phyloP scores from a whole-genome alignment of 1,139 yeast genomes.

The Keqinozyma sinolaborantium region DNA sequence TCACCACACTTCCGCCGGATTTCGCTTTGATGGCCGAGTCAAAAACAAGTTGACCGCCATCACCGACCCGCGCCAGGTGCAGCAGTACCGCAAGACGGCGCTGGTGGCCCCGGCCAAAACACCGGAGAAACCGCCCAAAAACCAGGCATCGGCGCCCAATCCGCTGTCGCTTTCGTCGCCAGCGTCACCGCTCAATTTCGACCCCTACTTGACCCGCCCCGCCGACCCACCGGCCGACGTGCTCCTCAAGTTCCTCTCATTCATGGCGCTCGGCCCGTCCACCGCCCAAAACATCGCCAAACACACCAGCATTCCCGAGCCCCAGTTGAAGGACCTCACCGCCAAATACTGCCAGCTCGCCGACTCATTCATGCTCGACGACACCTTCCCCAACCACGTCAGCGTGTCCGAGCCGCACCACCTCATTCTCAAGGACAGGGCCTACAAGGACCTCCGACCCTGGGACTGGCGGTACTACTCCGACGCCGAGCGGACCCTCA shows the following conservation, averaged over 20 bases:
- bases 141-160: slow-evolving; percentile 1
- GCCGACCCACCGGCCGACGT: slow-evolving; percentile 20
- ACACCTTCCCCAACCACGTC: slow-evolving; percentile 24
- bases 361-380: slow-evolving; percentile 30
- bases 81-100: slow-evolving; percentile 13
- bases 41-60: slow-evolving; percentile 28
- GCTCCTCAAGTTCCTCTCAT: slow-evolving; percentile 25
- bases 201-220: slow-evolving; percentile 16
- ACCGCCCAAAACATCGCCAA: slow-evolving; percentile 13
- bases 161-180: slow-evolving; percentile 4
- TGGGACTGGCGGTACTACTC: slow-evolving; percentile 36
- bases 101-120: slow-evolving; percentile 3
- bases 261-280: slow-evolving; percentile 40
- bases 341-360: slow-evolving; percentile 20
- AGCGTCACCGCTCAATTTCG: slow-evolving; percentile 11
- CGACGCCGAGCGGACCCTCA: slow-evolving; percentile 27
- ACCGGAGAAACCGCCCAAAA: not conserved
- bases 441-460: slow-evolving; percentile 40
- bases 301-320: slow-evolving; percentile 8
- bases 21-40: slow-evolving; percentile 28
- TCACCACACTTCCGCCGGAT: slow-evolving; percentile 9
- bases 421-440: slow-evolving; percentile 35
- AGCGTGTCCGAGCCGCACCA: slow-evolving; percentile 5
- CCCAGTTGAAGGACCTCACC: slow-evolving; percentile 7
- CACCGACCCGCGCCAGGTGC: slow-evolving; percentile 27